Conservation (phyloP, 2,329 filamentous ascomycete genomes). For the Thermoascus crustaceus region DNA sequence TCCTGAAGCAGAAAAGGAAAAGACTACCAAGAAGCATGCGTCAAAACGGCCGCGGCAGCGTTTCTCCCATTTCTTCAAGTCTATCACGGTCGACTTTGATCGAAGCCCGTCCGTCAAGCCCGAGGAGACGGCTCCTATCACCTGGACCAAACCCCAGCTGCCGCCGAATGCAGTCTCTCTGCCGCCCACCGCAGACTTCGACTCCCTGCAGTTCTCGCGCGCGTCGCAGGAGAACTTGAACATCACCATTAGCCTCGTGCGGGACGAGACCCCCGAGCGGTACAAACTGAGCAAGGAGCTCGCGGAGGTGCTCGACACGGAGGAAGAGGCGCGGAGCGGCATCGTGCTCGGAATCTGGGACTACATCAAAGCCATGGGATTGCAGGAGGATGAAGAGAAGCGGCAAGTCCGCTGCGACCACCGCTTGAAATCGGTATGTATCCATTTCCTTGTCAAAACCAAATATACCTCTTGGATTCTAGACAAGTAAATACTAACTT, state of each 20-base stretch:
- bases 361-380: conserved; percentile 74
- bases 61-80: conserved; percentile 45
- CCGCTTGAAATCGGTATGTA: conserved; percentile 62
- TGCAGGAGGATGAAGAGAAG: conserved; percentile 94
- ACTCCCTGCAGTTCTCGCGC: conserved; percentile 83
- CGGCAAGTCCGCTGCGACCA: conserved; percentile 87
- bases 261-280: conserved; percentile 78
- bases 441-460: neutral
- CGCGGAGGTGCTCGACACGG: conserved; percentile 75
- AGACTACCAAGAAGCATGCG: conserved; percentile 22
- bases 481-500: conserved; percentile 3
- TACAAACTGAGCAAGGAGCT: conserved; percentile 72
- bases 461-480: conserved; percentile 1
- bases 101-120: conserved; percentile 32
- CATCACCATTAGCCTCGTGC: conserved; percentile 74
- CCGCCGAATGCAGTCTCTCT: conserved; percentile 43
- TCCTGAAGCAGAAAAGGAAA: conserved; percentile 20
- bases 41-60: conserved; percentile 29
- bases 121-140: conserved; percentile 47
- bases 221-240: conserved; percentile 89
- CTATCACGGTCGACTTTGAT: conserved; percentile 45
- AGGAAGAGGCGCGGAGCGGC: conserved; percentile 78
- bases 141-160: conserved; percentile 75
- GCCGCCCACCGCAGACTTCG: conserved; percentile 70
- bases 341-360: conserved; percentile 92